phyloP scores from a whole-genome alignment of 2,329 filamentous ascomycete species.

The Colletotrichum sp. region DNA sequence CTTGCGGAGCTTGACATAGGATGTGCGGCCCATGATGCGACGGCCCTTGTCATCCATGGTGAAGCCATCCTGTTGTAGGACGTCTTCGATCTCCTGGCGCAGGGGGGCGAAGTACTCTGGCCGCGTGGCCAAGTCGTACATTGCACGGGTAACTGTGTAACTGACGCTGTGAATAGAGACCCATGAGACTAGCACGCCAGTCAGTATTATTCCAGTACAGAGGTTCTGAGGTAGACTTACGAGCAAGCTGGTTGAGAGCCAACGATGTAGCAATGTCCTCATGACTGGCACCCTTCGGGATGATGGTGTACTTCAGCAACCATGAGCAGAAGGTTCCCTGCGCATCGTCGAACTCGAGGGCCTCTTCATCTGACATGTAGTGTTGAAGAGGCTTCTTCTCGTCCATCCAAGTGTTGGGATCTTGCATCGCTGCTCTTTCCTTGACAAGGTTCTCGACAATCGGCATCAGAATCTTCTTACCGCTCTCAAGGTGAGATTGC shows the following conservation, averaged over 20 bases:
- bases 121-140: constrained; percentile 43
- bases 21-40: background rate
- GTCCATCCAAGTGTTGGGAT: background rate
- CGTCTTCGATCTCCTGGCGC: constrained; percentile 44
- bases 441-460: constrained; percentile 8
- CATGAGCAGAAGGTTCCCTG: constrained; percentile 8
- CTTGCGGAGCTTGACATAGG: constrained; percentile 27
- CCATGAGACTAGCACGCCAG: background rate
- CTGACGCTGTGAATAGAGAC: constrained; percentile 7
- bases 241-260: background rate
- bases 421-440: background rate
- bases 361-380: constrained; percentile 4
- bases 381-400: constrained; percentile 4
- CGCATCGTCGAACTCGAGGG: background rate
- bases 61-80: constrained; percentile 37
- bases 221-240: background rate
- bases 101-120: constrained; percentile 44
- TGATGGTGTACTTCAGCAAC: constrained; percentile 1
- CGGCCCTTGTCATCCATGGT: constrained; percentile 4
- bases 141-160: constrained; percentile 31
- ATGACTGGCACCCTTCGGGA: background rate
- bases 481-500: background rate
- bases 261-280: constrained; percentile 2
- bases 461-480: constrained; percentile 4
- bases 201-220: background rate